phyloP scores from a whole-genome alignment of 805 yeast species.

The Cyberlindnera americana region DNA sequence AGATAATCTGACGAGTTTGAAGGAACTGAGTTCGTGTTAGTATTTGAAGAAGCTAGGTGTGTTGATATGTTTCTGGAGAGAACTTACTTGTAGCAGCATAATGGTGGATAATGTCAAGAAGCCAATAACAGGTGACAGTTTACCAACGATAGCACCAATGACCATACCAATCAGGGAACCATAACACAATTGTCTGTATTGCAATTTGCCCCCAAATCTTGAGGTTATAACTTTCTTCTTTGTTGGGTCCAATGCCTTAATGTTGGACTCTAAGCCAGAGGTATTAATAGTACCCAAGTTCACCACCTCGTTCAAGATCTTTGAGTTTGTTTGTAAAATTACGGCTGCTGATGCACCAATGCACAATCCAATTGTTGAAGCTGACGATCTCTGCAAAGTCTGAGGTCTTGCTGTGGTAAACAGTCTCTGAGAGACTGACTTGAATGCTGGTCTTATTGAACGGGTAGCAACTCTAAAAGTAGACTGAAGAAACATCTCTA shows the following conservation, averaged over 20 bases:
- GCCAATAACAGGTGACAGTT: constrained; percentile 51
- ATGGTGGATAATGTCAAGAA: constrained; percentile 45
- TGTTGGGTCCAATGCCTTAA: constrained; percentile 14
- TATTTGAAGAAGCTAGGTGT: background rate
- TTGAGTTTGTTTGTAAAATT: constrained; percentile 19
- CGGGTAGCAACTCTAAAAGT: constrained; percentile 17
- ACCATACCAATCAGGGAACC: constrained; percentile 60
- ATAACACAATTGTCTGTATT: constrained; percentile 54
- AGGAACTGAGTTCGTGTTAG: constrained; percentile 35
- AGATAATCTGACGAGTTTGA: constrained; percentile 50
- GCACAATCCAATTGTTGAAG: constrained; percentile 20
- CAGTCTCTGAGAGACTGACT: constrained; percentile 9
- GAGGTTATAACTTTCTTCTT: constrained; percentile 14
- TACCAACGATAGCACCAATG: constrained; percentile 56
- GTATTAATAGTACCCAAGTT: constrained; percentile 23
- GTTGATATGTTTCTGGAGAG: background rate
- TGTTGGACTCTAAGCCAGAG: constrained; percentile 8
- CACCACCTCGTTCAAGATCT: constrained; percentile 26
- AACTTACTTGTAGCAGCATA: constrained; percentile 27
- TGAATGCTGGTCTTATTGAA: constrained; percentile 12
- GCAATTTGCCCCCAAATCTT: constrained; percentile 42
- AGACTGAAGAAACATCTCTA: constrained; percentile 18
- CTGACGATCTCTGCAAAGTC: background rate
- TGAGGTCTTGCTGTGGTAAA: constrained; percentile 5
- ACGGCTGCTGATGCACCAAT: constrained; percentile 26